Conservation (phyloP, 495 filamentous ascomycete species). For the Aspergillus sclerotioniger region DNA sequence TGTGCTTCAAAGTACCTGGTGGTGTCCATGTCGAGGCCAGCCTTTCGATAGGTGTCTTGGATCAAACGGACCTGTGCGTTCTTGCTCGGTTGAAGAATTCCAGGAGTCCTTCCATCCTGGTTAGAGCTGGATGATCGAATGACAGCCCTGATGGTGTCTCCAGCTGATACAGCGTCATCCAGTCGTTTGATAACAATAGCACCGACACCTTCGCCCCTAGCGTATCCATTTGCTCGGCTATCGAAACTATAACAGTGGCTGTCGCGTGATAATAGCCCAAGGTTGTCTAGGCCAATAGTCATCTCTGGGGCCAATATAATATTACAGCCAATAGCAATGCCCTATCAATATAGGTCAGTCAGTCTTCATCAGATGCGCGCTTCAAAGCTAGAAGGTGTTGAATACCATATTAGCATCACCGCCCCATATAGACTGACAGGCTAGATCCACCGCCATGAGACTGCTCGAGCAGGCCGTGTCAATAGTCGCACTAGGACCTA, state of each 20-base stretch:
- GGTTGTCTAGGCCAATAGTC: constrained; percentile 22
- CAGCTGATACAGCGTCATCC: constrained; percentile 35
- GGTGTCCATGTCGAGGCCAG: constrained; percentile 30
- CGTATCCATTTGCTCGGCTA: constrained; percentile 41
- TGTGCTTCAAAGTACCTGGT: constrained; percentile 51
- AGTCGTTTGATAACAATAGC: constrained; percentile 42
- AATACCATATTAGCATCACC: constrained; percentile 25
- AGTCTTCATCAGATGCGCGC: not conserved
- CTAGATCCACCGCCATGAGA: constrained; percentile 33
- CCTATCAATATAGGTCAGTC: constrained; percentile 6
- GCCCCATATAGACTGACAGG: constrained; percentile 35
- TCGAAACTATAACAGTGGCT: constrained; percentile 43
- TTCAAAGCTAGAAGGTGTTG: not conserved
- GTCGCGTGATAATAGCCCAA: constrained; percentile 33
- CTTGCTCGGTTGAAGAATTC: constrained; percentile 41
- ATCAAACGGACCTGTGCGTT: constrained; percentile 43
- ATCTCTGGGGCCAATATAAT: not conserved
- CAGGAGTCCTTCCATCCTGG: constrained; percentile 53
- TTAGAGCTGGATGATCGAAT: constrained; percentile 33
- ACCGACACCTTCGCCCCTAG: constrained; percentile 44
- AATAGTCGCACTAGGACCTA: constrained; percentile 39
- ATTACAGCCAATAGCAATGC: constrained; percentile 13
- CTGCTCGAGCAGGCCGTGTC: constrained; percentile 46
- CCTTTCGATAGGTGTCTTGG: constrained; percentile 35
- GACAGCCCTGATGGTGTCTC: constrained; percentile 45